Evolutionary conservation across 1,284 basidiomycete genomes (phyloP).

Genomic region (Cryptococcus sp.): DNA sequence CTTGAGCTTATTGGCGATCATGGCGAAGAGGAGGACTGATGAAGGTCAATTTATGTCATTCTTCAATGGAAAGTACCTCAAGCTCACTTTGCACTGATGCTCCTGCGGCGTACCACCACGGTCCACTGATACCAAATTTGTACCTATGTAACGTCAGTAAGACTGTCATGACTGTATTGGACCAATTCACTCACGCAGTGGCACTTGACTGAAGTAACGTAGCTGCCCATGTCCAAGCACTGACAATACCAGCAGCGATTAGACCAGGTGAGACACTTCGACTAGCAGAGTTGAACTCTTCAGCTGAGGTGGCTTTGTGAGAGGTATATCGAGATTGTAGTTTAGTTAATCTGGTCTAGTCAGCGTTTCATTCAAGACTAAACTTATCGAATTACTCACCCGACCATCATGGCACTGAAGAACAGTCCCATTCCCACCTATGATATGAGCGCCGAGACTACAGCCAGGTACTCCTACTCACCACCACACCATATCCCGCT

Average conservation of each 20-base stretch:
- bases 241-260: slow-evolving; percentile 81
- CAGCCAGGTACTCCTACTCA: slow-evolving; percentile 45
- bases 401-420: slow-evolving; percentile 68
- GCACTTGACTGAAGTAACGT: slow-evolving; percentile 49
- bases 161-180: slow-evolving; percentile 20
- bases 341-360: slow-evolving; percentile 24
- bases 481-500: slow-evolving; percentile 72
- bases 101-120: slow-evolving; percentile 35
- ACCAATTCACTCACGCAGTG: slow-evolving; percentile 14
- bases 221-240: slow-evolving; percentile 56
- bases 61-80: background rate
- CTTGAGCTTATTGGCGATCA: slow-evolving; percentile 57
- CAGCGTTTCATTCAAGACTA: background rate
- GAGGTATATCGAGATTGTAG: slow-evolving; percentile 40
- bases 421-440: slow-evolving; percentile 66
- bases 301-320: slow-evolving; percentile 48
- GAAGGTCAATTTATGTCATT: background rate
- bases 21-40: slow-evolving; percentile 53
- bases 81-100: slow-evolving; percentile 23
- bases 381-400: slow-evolving; percentile 1
- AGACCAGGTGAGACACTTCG: slow-evolving; percentile 73
- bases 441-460: no score
- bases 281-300: slow-evolving; percentile 73
- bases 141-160: slow-evolving; percentile 50
- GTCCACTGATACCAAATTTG: slow-evolving; percentile 68